Percentiles rank a stretch among this genome's conserved stretches.
Evolutionary conservation across 306 rosid genomes (phyloP).

Genomic region (Begonia loranthoides): DNA sequence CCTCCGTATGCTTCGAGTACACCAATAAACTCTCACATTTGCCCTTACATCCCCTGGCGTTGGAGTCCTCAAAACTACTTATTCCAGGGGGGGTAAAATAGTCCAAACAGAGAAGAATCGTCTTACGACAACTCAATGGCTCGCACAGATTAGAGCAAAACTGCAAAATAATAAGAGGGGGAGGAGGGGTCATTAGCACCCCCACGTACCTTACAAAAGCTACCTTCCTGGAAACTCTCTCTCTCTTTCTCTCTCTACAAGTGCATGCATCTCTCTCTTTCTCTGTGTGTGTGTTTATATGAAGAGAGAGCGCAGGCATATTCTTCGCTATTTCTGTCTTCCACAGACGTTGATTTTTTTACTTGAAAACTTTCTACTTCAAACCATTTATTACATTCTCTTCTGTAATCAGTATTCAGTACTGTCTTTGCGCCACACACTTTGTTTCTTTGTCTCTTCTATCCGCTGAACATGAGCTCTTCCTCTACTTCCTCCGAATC

Average conservation of each 20-base stretch:
- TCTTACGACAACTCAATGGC: conserved; percentile 11
- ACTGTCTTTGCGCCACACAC: not conserved
- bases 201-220: conserved; percentile 32
- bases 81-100: not conserved
- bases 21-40: not conserved
- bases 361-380: not conserved
- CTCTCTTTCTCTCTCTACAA: not conserved
- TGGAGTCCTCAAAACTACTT: not conserved
- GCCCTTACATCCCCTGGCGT: not conserved
- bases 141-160: conserved; percentile 8
- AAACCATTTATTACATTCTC: not conserved
- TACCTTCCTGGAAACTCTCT: conserved; percentile 55
- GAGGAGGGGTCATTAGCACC: conserved; percentile 12
- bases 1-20: conserved; percentile 2
- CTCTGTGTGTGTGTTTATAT: conserved; percentile 9
- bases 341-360: not conserved
- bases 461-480: conserved; percentile 21
- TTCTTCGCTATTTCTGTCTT: not conserved
- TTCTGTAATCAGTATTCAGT: too few species aligned
- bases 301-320: not conserved
- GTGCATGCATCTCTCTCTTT: conserved; percentile 29
- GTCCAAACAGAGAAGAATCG: conserved; percentile 17
- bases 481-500: conserved; percentile 50
- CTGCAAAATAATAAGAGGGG: not conserved
- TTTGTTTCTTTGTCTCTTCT: not conserved